These are phyloP conservation scores for Elongisporangium undulatum DNA, from an alignment of 352 stramenopile species.

Conservation along the genomic window DNA sequence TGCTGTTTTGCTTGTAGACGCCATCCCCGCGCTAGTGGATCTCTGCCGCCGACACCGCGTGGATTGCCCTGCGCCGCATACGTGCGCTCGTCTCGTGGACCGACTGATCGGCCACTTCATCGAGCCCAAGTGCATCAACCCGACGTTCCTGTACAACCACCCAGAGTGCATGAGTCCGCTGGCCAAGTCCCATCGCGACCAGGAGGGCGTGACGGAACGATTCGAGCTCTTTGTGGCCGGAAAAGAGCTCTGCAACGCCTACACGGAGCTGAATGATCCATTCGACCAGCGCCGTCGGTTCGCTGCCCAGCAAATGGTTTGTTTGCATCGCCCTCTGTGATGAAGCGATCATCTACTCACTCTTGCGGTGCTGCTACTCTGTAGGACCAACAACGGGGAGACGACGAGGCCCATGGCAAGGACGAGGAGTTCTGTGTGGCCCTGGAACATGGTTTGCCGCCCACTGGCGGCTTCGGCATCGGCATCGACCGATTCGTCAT, in stretches of 20 bases:
- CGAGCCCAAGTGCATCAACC: constrained; percentile 90
- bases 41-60: constrained; percentile 88
- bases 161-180: constrained; percentile 97
- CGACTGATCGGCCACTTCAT: constrained; percentile 97
- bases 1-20: constrained; percentile 25
- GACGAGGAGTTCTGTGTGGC: constrained; percentile 98
- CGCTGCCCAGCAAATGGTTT: constrained; percentile 85
- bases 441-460: constrained; percentile 97
- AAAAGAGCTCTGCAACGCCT: constrained; percentile 97
- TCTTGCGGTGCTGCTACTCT: not conserved
- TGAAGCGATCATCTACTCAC: not conserved
- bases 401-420: constrained; percentile 88
- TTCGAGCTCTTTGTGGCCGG: constrained; percentile 98
- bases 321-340: not conserved
- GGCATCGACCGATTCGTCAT: constrained; percentile 98
- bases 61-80: constrained; percentile 92
- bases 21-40: constrained; percentile 68
- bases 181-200: constrained; percentile 91
- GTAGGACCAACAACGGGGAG: constrained; percentile 64
- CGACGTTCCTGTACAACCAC: constrained; percentile 98
- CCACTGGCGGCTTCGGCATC: constrained; percentile 96
- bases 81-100: constrained; percentile 95
- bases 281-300: constrained; percentile 96
- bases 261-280: constrained; percentile 99
- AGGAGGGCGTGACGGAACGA: constrained; percentile 93